phyloP scores from a whole-genome alignment of 345 rosid species.

The Melastoma malabathricum region DNA sequence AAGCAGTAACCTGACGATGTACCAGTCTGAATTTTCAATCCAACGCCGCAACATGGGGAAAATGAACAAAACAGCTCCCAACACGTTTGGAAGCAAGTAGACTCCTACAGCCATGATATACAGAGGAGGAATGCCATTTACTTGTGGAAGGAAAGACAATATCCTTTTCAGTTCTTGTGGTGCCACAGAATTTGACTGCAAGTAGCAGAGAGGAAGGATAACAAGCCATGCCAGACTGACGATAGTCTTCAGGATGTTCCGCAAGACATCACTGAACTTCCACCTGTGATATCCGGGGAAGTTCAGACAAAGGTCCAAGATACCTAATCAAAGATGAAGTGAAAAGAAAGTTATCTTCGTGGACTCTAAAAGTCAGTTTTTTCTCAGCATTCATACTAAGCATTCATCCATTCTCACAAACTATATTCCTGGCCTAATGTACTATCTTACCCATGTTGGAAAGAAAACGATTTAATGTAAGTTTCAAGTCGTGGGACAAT shows the following conservation, averaged over 20 bases:
- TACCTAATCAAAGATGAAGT: slow-evolving; percentile 27
- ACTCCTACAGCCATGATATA: slow-evolving; percentile 65
- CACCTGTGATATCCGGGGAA: slow-evolving; percentile 93
- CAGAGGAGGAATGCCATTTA: slow-evolving; percentile 59
- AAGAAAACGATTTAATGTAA: not conserved
- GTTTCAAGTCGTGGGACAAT: not conserved
- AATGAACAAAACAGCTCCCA: slow-evolving; percentile 68
- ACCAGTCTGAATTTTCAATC: slow-evolving; percentile 98
- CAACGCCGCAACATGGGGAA: slow-evolving; percentile 94
- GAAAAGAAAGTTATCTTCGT: not conserved
- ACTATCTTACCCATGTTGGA: too few relatives aligned
- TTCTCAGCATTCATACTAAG: too few relatives aligned
- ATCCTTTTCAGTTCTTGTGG: slow-evolving; percentile 27
- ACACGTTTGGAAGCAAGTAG: slow-evolving; percentile 70
- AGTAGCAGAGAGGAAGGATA: slow-evolving; percentile 65
- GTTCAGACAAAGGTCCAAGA: slow-evolving; percentile 75
- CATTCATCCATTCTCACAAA: too few relatives aligned
- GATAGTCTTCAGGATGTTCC: slow-evolving; percentile 62
- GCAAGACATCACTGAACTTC: slow-evolving; percentile 64
- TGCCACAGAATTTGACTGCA: slow-evolving; percentile 35
- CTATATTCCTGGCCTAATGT: too few relatives aligned
- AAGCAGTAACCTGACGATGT: slow-evolving; percentile 63
- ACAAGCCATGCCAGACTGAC: slow-evolving; percentile 67
- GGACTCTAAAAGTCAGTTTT: too few relatives aligned
- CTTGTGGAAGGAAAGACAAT: slow-evolving; percentile 46